Evolutionary conservation across 305 asterid species (phyloP).

Genomic region (Fraxinus nigra): DNA sequence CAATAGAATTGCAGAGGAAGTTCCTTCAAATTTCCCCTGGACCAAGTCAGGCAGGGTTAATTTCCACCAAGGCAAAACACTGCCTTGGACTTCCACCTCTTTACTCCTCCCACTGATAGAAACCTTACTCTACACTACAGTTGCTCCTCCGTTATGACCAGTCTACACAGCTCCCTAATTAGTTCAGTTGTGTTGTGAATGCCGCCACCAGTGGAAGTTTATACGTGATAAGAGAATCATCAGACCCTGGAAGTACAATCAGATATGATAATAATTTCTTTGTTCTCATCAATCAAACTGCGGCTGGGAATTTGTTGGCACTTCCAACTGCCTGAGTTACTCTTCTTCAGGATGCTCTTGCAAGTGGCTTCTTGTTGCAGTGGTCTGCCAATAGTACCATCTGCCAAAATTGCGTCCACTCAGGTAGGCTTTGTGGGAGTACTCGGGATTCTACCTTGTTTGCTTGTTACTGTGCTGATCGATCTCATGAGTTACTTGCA

Average conservation of each 20-base stretch:
- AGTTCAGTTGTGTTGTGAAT: conserved; percentile 23
- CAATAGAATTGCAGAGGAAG: neutral
- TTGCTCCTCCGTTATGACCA: neutral
- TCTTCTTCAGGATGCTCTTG: neutral
- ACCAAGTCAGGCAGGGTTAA: neutral
- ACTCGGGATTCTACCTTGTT: neutral
- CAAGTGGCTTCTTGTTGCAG: neutral
- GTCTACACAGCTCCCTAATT: neutral
- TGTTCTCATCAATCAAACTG: neutral
- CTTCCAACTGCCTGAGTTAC: neutral
- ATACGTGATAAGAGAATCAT: neutral
- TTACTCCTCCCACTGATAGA: neutral
- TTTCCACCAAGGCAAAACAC: neutral
- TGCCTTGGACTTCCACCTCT: neutral
- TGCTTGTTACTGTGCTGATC: neutral
- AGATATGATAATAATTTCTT: conserved; percentile 29
- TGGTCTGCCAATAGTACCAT: neutral
- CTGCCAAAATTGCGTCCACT: neutral
- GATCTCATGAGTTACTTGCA: neutral
- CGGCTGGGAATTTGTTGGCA: neutral
- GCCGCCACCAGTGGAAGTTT: neutral
- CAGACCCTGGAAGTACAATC: neutral
- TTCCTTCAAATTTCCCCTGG: neutral
- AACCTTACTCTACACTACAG: neutral
- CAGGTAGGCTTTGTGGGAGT: neutral